Evolutionary conservation across 148 eudicot species (phyloP).

Genomic region (Rhododendron ovatum): DNA sequence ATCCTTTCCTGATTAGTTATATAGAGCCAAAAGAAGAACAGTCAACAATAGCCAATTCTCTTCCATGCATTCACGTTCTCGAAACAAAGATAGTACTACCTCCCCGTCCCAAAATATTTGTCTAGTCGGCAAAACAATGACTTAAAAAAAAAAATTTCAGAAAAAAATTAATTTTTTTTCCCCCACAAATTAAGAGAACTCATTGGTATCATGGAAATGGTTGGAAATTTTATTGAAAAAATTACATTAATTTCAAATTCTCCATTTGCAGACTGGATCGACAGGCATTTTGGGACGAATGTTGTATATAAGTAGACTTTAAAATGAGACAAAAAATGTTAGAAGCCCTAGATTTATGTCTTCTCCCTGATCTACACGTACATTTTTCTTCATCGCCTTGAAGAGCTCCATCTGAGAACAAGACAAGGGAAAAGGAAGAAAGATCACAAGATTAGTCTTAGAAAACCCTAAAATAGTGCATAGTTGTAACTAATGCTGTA

Average conservation of each 20-base stretch:
- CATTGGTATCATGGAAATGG: too few relatives aligned
- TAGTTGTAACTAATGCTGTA: neutral
- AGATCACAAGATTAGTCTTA: neutral
- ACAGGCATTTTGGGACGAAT: too few relatives aligned
- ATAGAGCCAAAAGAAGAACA: neutral
- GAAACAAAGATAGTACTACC: neutral
- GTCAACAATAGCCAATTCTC: neutral
- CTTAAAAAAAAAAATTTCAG: neutral
- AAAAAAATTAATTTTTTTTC: too few relatives aligned
- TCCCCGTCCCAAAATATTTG: neutral
- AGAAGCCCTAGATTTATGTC: neutral
- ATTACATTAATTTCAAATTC: too few relatives aligned
- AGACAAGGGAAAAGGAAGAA: neutral
- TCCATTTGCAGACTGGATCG: neutral
- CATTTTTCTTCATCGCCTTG: conserved; percentile 45
- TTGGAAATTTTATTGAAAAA: too few relatives aligned
- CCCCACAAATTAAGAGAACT: too few relatives aligned
- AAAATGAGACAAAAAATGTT: neutral
- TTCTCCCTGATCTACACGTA: conserved; percentile 18
- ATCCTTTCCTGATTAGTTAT: conserved; percentile 26
- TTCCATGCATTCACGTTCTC: neutral
- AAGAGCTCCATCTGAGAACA: conserved; percentile 47
- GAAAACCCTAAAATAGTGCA: neutral
- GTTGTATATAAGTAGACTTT: neutral
- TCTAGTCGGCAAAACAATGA: neutral